Evolutionary conservation across 1,284 basidiomycete species (phyloP).

Genomic region (Cutaneotrichosporon mucoides): DNA sequence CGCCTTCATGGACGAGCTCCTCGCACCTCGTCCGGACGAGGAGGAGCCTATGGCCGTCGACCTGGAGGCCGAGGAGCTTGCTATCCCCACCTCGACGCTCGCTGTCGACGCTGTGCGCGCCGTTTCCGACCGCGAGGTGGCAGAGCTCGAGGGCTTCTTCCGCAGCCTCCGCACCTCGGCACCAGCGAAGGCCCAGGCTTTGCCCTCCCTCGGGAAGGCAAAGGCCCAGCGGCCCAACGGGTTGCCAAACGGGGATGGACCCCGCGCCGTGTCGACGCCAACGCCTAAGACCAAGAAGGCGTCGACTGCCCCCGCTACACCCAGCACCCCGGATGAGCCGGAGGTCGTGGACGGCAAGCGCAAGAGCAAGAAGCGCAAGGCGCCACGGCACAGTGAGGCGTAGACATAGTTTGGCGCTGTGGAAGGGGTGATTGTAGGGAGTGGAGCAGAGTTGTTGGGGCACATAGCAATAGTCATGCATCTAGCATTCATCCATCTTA

Average conservation of each 20-base stretch:
- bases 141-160: slow-evolving; percentile 18
- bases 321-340: slow-evolving; percentile 4
- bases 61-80: background rate
- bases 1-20: slow-evolving; percentile 63
- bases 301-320: background rate
- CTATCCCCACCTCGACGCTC: background rate
- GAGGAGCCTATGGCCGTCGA: slow-evolving; percentile 1
- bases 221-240: slow-evolving; percentile 7
- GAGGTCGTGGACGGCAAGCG: slow-evolving; percentile 12
- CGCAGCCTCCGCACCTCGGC: background rate
- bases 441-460: no score
- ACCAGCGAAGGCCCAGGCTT: background rate
- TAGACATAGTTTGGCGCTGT: background rate
- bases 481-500: no score
- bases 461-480: no score
- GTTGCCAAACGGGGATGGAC: slow-evolving; percentile 2
- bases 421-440: no score
- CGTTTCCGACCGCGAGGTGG: slow-evolving; percentile 16
- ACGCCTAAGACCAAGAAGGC: slow-evolving; percentile 3
- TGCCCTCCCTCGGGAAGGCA: background rate
- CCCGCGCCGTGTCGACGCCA: slow-evolving; percentile 8
- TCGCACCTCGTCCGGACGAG: slow-evolving; percentile 41
- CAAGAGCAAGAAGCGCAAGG: slow-evolving; percentile 24
- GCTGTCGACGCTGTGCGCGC: slow-evolving; percentile 6
- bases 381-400: slow-evolving; percentile 14